Conservation (phyloP, 2,329 filamentous ascomycete genomes). For the Trichoderma simmonsii region DNA sequence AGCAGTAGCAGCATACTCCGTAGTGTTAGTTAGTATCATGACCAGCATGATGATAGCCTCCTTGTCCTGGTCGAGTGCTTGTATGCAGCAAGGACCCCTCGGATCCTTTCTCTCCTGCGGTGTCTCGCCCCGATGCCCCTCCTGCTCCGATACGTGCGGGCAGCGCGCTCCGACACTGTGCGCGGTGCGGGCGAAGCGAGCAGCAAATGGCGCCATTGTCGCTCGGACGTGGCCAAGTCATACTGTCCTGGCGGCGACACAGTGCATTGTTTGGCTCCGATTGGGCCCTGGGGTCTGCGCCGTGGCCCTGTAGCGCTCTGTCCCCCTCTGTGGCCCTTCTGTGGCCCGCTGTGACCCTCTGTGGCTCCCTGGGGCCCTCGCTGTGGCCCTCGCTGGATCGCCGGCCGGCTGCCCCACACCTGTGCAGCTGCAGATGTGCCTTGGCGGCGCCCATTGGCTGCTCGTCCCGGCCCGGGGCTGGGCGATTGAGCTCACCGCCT, state of each 20-base stretch:
- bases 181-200: not conserved
- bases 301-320: constrained; percentile 11
- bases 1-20: not conserved
- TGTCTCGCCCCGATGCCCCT: constrained; percentile 6
- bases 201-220: constrained; percentile 10
- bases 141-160: not conserved
- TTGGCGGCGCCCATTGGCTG: constrained; percentile 36
- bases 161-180: not conserved
- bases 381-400: constrained; percentile 26
- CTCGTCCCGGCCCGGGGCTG: constrained; percentile 33
- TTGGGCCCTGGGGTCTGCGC: constrained; percentile 5
- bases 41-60: not conserved
- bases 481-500: constrained; percentile 37
- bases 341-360: constrained; percentile 18
- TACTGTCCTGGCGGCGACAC: constrained; percentile 8
- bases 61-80: not conserved
- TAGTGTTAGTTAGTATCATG: not conserved
- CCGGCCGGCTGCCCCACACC: constrained; percentile 25
- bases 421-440: constrained; percentile 31
- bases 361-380: constrained; percentile 20
- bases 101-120: constrained; percentile 1
- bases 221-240: not conserved
- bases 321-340: not conserved
- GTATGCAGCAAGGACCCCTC: not conserved
- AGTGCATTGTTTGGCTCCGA: constrained; percentile 13